Evolutionary conservation across 2,329 filamentous ascomycete genomes (phyloP).

Genomic region (Phoma sp.): DNA sequence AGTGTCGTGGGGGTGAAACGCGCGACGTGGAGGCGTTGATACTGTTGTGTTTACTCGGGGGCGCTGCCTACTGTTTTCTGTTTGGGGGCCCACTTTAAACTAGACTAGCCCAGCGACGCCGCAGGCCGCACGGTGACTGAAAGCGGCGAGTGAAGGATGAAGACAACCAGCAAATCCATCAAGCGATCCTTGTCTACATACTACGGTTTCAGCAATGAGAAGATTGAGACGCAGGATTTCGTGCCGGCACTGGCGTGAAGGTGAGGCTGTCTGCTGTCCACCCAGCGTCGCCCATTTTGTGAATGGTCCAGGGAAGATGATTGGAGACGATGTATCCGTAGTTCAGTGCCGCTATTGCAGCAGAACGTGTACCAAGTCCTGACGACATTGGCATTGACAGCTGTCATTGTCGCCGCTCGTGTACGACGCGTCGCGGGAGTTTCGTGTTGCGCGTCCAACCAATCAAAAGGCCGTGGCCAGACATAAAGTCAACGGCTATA

Average conservation of each 20-base stretch:
- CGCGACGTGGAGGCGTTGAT: slow-evolving; percentile 6
- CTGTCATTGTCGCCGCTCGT: too few relatives aligned
- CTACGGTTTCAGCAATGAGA: neutral
- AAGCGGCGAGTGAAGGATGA: slow-evolving; percentile 2
- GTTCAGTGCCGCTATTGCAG: too few relatives aligned
- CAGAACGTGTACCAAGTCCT: neutral
- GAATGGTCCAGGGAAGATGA: too few relatives aligned
- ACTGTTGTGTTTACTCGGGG: slow-evolving; percentile 14
- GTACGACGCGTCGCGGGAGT: slow-evolving; percentile 5
- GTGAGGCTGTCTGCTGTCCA: neutral
- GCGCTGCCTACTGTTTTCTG: slow-evolving; percentile 14
- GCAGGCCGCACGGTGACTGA: neutral
- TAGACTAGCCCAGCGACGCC: slow-evolving; percentile 6
- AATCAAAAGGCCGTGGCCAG: neutral
- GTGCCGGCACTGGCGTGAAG: neutral
- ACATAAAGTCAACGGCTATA: too few relatives aligned
- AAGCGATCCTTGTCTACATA: neutral
- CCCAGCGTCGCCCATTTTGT: neutral
- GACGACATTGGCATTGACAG: neutral
- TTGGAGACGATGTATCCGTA: too few relatives aligned
- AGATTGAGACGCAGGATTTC: neutral
- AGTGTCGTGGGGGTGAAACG: slow-evolving; percentile 7
- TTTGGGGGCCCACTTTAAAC: slow-evolving; percentile 14
- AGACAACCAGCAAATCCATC: neutral
- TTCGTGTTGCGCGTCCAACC: slow-evolving; percentile 5